Conservation (phyloP, 2,329 filamentous ascomycete genomes). For the Fonsecaea monophora region DNA sequence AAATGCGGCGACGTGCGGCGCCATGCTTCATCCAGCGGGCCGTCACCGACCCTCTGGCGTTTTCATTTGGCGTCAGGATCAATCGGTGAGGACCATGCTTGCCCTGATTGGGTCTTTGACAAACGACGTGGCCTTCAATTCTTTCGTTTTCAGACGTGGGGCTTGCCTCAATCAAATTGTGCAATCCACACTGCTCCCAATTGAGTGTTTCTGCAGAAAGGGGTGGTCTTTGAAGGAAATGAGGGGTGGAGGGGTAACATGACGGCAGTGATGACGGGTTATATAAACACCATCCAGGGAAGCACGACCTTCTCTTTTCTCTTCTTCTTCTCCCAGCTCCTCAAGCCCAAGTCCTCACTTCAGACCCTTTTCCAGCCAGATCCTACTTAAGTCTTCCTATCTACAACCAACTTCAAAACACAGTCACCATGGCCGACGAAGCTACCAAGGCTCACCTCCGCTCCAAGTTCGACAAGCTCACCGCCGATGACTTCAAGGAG, state of each 20-base stretch:
- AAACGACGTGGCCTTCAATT: conserved; percentile 23
- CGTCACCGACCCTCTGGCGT: conserved; percentile 32
- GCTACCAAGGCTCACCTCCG: conserved; percentile 35
- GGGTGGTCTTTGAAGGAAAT: conserved; percentile 6
- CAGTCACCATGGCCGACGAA: conserved; percentile 37
- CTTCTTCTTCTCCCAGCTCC: conserved; percentile 10
- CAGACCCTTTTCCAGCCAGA: conserved; percentile 3
- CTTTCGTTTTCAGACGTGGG: conserved; percentile 26
- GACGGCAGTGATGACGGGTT: conserved; percentile 2
- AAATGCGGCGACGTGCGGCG: conserved; percentile 19
- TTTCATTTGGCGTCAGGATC: conserved; percentile 30
- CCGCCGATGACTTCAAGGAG: conserved; percentile 35
- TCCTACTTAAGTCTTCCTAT: conserved; percentile 3
- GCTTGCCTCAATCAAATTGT: conserved; percentile 25
- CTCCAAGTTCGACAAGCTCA: conserved; percentile 38
- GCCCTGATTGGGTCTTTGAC: conserved; percentile 26
- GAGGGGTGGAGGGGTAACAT: conserved; percentile 34
- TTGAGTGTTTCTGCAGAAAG: conserved; percentile 10
- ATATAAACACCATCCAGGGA: conserved; percentile 33
- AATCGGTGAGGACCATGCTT: conserved; percentile 29
- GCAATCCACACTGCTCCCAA: conserved; percentile 21
- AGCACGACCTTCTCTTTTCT: conserved; percentile 1
- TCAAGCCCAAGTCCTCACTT: background rate
- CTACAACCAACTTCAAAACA: conserved; percentile 4
- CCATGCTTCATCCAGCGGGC: conserved; percentile 34